A percentile compares a stretch with the other conserved stretches of the same genome.
Conservation (phyloP, 2,329 filamentous ascomycete genomes). For the Microcyclospora pomicola region DNA sequence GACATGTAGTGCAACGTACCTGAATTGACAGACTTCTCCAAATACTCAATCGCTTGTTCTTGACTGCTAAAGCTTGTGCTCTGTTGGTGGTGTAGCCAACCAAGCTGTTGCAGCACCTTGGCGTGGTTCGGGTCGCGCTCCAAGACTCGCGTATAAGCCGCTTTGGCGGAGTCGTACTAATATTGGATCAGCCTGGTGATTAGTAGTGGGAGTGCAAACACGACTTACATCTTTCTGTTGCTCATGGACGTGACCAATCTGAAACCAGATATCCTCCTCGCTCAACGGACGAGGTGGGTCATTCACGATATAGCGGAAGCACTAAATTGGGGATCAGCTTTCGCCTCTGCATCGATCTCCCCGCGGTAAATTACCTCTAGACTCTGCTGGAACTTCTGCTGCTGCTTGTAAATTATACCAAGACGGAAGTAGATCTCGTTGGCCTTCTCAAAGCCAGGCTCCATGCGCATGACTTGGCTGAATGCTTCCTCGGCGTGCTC, state of each 20-base stretch:
- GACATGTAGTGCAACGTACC: constrained; percentile 42
- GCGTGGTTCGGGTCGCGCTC: constrained; percentile 92
- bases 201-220: background rate
- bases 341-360: background rate
- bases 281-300: constrained; percentile 85
- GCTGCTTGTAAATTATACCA: constrained; percentile 99
- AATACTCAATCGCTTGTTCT: constrained; percentile 89
- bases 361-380: constrained; percentile 54
- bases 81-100: constrained; percentile 95
- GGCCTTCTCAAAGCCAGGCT: constrained; percentile 93
- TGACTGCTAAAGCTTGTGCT: constrained; percentile 84
- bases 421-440: constrained; percentile 98
- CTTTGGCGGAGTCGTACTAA: constrained; percentile 85
- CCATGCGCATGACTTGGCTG: constrained; percentile 97
- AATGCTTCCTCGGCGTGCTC: constrained; percentile 98
- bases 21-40: constrained; percentile 90
- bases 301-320: constrained; percentile 94
- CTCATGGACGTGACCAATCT: constrained; percentile 96
- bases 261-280: constrained; percentile 98
- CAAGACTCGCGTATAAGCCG: constrained; percentile 81
- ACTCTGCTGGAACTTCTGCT: constrained; percentile 84
- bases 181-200: constrained; percentile 15
- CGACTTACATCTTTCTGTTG: constrained; percentile 89
- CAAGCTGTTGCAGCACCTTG: constrained; percentile 93
- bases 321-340: constrained; percentile 41